These are phyloP conservation scores for Umbelopsis sp. DNA, from an alignment of 192 early-diverging fungal species.

Conservation along the genomic window DNA sequence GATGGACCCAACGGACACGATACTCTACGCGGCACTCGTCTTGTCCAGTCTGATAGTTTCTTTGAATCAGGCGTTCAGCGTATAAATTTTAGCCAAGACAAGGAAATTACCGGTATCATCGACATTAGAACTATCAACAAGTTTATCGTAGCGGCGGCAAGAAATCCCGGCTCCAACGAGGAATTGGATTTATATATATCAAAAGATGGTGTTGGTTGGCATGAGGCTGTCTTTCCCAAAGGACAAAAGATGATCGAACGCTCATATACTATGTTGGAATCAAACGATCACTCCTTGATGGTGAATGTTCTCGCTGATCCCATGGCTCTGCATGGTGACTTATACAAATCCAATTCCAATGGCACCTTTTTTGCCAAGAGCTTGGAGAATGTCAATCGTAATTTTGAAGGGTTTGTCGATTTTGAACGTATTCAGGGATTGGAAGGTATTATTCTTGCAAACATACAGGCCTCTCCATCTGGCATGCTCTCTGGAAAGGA, in stretches of 20 bases:
- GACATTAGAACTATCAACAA: conserved; percentile 71
- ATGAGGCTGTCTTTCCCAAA: conserved; percentile 52
- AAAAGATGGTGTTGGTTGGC: conserved; percentile 43
- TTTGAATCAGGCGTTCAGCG: conserved; percentile 55
- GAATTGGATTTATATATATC: conserved; percentile 39
- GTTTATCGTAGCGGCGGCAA: conserved; percentile 73
- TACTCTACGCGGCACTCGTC: conserved; percentile 42
- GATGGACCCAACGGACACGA: conserved; percentile 27
- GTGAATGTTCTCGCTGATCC: conserved; percentile 69
- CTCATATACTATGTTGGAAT: conserved; percentile 88
- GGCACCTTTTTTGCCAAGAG: conserved; percentile 84
- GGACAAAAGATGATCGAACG: conserved; percentile 53
- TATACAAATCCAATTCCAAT: conserved; percentile 87
- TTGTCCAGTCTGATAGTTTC: conserved; percentile 80
- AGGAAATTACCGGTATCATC: conserved; percentile 67
- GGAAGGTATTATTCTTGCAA: conserved; percentile 84
- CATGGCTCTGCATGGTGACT: conserved; percentile 57
- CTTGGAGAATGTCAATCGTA: conserved; percentile 82
- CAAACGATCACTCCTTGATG: conserved; percentile 69
- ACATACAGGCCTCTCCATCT: conserved; percentile 81
- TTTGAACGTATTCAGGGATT: conserved; percentile 87
- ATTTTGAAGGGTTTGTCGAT: conserved; percentile 76
- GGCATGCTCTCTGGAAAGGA: conserved; percentile 45
- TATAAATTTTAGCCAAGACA: conserved; percentile 60
- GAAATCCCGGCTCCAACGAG: conserved; percentile 34